A percentile compares a stretch with the other conserved stretches of the same genome.
phyloP scores from a whole-genome alignment of 2,329 filamentous ascomycete genomes.

The Colletotrichum endophyticum region DNA sequence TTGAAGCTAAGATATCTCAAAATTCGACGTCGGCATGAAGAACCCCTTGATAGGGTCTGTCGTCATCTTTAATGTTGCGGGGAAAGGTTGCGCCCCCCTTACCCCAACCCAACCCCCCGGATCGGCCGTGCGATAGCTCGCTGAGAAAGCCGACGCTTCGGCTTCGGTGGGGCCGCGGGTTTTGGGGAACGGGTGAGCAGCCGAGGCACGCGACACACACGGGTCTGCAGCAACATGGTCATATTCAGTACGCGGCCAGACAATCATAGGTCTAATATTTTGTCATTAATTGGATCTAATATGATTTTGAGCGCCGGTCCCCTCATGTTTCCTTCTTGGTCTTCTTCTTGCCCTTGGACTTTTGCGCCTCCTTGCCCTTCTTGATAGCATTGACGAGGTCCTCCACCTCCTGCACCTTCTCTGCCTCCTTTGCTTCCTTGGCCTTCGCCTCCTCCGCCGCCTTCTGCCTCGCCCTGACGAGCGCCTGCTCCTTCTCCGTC shows the following conservation, averaged over 20 bases:
- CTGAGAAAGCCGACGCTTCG: neutral
- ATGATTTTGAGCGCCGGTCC: neutral
- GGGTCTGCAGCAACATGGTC: neutral
- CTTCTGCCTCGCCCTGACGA: conserved; percentile 51
- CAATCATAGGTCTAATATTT: neutral
- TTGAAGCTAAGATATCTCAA: rapidly evolving
- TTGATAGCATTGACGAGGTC: conserved; percentile 50
- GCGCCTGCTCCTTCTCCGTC: conserved; percentile 79
- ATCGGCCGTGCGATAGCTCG: neutral
- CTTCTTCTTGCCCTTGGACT: conserved; percentile 31
- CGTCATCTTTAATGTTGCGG: conserved; percentile 18
- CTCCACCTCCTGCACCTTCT: conserved; percentile 36
- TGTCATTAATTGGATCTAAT: neutral
- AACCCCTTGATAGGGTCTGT: neutral
- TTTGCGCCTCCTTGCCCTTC: conserved; percentile 30
- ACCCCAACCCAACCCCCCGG: neutral
- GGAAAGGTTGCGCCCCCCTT: neutral
- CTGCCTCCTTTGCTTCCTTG: conserved; percentile 34
- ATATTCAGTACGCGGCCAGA: neutral
- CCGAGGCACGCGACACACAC: neutral
- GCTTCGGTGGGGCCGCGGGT: neutral
- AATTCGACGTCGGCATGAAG: neutral
- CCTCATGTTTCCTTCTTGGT: conserved; percentile 29
- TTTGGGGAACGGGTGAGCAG: neutral
- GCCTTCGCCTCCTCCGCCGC: conserved; percentile 36